These are phyloP conservation scores for Zychaea mexicana DNA, from an alignment of 371 early-diverging fungal species.

Conservation along the genomic window DNA sequence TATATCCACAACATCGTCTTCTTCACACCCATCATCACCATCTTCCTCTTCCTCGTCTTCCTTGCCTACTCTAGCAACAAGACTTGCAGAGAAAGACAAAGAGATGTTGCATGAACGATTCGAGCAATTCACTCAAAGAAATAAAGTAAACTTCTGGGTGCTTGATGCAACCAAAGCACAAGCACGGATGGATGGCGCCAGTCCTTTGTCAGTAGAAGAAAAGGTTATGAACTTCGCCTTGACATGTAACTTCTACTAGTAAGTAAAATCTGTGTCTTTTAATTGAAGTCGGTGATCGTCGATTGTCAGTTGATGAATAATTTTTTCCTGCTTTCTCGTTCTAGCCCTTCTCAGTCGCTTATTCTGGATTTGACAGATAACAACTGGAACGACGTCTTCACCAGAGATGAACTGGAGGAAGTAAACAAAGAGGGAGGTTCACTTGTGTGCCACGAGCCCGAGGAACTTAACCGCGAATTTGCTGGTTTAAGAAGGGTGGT, in stretches of 20 bases:
- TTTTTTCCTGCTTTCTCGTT: neutral
- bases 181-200: neutral
- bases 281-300: neutral
- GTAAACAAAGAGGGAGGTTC: neutral
- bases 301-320: neutral
- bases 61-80: neutral
- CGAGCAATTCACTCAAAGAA: neutral
- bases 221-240: slow-evolving; percentile 4
- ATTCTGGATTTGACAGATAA: slow-evolving; percentile 1
- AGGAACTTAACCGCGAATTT: neutral
- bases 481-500: neutral
- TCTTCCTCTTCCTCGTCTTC: neutral
- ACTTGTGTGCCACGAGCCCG: neutral
- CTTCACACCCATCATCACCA: neutral
- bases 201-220: neutral
- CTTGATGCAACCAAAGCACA: neutral
- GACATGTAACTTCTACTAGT: slow-evolving; percentile 4
- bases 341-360: slow-evolving; percentile 1
- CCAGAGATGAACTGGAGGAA: neutral
- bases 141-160: slow-evolving; percentile 1
- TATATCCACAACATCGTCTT: neutral
- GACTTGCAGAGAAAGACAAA: neutral
- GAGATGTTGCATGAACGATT: neutral
- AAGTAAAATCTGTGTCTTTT: neutral
- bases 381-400: neutral